These are phyloP conservation scores for Sphaerulina vaccinii DNA, from an alignment of 2,329 filamentous ascomycete species.

Conservation along the genomic window DNA sequence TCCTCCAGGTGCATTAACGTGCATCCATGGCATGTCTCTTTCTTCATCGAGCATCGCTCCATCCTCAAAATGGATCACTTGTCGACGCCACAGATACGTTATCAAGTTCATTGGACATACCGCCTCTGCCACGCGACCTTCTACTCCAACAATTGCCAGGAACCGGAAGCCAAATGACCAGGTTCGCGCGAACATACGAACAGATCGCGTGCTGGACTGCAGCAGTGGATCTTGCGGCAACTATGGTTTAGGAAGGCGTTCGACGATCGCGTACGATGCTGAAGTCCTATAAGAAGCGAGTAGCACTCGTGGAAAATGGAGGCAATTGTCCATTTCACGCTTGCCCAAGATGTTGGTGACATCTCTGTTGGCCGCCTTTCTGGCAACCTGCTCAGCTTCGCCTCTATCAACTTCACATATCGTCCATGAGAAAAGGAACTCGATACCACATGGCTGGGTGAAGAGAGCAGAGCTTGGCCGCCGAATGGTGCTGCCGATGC, in stretches of 20 bases:
- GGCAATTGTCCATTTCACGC: background rate
- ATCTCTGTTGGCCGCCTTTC: conserved; percentile 1
- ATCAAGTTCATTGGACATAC: background rate
- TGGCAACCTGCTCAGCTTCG: conserved; percentile 4
- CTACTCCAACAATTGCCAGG: background rate
- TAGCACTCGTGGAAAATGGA: background rate
- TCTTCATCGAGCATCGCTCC: background rate
- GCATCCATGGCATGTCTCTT: background rate
- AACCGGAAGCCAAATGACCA: background rate
- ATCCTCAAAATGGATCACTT: background rate
- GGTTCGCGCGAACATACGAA: background rate
- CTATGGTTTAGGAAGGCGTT: background rate
- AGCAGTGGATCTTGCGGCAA: background rate
- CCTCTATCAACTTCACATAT: conserved; percentile 23
- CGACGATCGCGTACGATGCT: background rate
- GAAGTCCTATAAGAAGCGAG: background rate
- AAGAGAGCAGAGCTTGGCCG: conserved; percentile 33
- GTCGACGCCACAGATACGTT: background rate
- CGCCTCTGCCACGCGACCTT: conserved; percentile 2
- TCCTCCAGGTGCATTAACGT: background rate
- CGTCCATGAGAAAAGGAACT: conserved; percentile 34
- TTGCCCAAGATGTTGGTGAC: background rate
- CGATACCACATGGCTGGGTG: conserved; percentile 29
- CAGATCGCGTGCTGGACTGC: background rate
- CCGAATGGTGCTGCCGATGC: conserved; percentile 23